Base-by-base conservation (phyloP, 345 rosid genomes). In the Euclidium syriacum region DNA sequence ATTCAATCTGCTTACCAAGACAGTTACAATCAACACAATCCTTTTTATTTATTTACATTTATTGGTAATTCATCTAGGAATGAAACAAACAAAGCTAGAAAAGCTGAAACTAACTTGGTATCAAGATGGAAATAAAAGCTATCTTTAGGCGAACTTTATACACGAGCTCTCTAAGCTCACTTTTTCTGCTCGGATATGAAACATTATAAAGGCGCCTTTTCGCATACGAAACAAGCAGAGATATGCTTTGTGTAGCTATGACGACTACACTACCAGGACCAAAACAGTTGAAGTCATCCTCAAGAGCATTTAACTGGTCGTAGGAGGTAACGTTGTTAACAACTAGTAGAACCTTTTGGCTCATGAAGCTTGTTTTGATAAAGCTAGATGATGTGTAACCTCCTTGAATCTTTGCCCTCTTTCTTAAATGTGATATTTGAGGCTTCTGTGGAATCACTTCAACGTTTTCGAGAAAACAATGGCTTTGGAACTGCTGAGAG, bases 1-100 rank as follows among this genome's bases (percentile, higher is more conserved):
- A 81, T 94, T 55, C 65, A 62, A 40, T 80, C 92, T 20, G 91
- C 91, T 68, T 64, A 59, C 62, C 84, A 64, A 64, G 90, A 84
- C 72, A 71, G 88, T 51, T 80, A 62, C 65, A 85, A 79, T 49
- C 80, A n/a, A n/a, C n/a, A n/a, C n/a, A n/a, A n/a, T n/a, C n/a
- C n/a, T n/a, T n/a, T n/a, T n/a, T n/a, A n/a, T n/a, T n/a, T n/a
- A n/a, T n/a, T n/a, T n/a, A n/a, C n/a, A n/a, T n/a, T n/a, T n/a
- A n/a, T n/a, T n/a, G n/a, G n/a, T n/a, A n/a, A n/a, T n/a, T n/a
- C n/a, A n/a, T n/a, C n/a, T n/a, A n/a, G n/a, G n/a, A n/a, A n/a
- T n/a, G n/a, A n/a, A n/a, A n/a, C n/a, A n/a, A n/a, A n/a, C n/a
- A n/a, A n/a, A n/a, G n/a, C n/a, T n/a, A n/a, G n/a, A n/a, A n/a